These are phyloP conservation scores for Nyctanthes arbortristis DNA, from an alignment of 257 asterid species.

Conservation along the genomic window DNA sequence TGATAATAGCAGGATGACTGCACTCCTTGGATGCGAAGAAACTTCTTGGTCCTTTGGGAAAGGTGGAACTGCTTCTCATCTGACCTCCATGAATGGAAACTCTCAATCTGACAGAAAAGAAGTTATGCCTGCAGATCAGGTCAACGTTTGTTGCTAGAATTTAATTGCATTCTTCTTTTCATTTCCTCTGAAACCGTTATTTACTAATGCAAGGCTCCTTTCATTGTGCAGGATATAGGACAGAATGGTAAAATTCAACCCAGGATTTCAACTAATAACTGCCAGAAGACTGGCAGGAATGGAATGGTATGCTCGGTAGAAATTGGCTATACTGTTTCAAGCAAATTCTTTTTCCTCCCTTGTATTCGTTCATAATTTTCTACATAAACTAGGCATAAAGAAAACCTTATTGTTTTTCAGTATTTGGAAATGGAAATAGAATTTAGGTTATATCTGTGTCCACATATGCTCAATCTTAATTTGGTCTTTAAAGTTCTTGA, in stretches of 20 bases:
- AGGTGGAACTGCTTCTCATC: slow-evolving; percentile 35
- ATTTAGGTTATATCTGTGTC: background rate
- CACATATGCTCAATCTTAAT: background rate
- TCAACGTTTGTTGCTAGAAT: slow-evolving; percentile 20
- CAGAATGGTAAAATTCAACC: slow-evolving; percentile 24
- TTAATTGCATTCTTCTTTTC: background rate
- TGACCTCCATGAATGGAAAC: slow-evolving; percentile 44
- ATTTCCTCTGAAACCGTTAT: background rate
- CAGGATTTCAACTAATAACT: slow-evolving; percentile 26
- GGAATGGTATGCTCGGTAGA: slow-evolving; percentile 30
- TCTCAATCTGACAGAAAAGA: slow-evolving; percentile 36
- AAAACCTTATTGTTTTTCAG: background rate
- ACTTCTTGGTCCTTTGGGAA: slow-evolving; percentile 44
- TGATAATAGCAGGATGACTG: slow-evolving; percentile 36
- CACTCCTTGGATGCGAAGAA: slow-evolving; percentile 34
- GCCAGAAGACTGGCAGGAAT: slow-evolving; percentile 31
- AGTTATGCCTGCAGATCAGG: slow-evolving; percentile 47
- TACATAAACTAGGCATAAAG: background rate
- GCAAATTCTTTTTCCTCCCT: background rate
- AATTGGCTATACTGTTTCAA: background rate
- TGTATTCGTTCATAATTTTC: background rate
- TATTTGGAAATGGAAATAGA: background rate
- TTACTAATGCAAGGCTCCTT: slow-evolving; percentile 10
- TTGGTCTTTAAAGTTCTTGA: background rate
- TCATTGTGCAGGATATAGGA: slow-evolving; percentile 29